Percentiles rank a stretch among this genome's conserved stretches.
phyloP scores from a whole-genome alignment of 306 rosid genomes.

The Lathyrus tuberosus region DNA sequence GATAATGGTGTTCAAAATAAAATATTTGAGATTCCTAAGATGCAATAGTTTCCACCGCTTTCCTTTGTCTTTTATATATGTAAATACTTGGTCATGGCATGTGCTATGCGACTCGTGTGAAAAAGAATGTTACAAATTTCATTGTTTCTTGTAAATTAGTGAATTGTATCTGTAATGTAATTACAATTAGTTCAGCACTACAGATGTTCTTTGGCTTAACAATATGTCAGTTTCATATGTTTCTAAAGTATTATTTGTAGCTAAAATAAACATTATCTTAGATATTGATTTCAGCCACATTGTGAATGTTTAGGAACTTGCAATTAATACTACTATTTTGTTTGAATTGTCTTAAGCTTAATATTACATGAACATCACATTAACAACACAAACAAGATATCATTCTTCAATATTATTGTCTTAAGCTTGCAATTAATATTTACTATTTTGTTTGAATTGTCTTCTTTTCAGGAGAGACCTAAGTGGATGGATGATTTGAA shows the following conservation, averaged over 20 bases:
- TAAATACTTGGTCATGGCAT: constrained; percentile 1
- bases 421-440: no score
- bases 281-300: neutral
- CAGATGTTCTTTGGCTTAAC: neutral
- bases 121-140: constrained; percentile 13
- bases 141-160: constrained; percentile 40
- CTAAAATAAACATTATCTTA: neutral
- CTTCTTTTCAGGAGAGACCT: no score
- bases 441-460: no score
- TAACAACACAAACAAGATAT: no score
- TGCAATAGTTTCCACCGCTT: constrained; percentile 22
- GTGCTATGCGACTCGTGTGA: constrained; percentile 6
- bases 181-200: neutral
- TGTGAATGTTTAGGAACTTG: no score
- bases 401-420: no score
- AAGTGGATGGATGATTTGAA: no score
- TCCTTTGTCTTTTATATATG: constrained; percentile 22
- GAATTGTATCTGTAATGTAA: constrained; percentile 14
- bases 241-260: neutral
- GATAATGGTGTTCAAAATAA: constrained; percentile 1
- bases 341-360: no score
- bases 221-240: neutral
- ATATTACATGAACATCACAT: no score
- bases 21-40: constrained; percentile 34
- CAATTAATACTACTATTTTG: no score